phyloP scores from a whole-genome alignment of 1,284 basidiomycete species.

The Microbotryomycetes sp. region DNA sequence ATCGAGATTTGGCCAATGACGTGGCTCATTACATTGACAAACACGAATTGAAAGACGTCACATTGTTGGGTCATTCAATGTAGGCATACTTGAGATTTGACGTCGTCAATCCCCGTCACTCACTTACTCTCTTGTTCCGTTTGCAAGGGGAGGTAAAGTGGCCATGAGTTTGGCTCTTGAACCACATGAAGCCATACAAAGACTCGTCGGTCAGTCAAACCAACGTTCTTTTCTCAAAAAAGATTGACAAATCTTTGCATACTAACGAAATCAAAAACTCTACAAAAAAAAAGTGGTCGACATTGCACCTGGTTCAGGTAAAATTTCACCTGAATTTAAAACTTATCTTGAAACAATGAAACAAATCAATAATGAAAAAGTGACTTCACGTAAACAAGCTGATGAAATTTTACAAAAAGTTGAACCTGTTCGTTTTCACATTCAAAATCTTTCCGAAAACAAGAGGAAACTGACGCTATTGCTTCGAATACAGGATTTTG shows the following conservation, averaged over 20 bases:
- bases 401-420: constrained; percentile 56
- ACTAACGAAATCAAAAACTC: neutral
- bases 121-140: no score
- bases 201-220: constrained; percentile 51
- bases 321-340: constrained; percentile 59
- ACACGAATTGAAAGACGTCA: constrained; percentile 48
- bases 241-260: neutral
- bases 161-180: constrained; percentile 70
- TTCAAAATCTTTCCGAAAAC: neutral
- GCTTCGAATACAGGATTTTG: constrained; percentile 51
- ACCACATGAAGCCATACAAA: constrained; percentile 47
- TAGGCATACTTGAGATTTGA: constrained; percentile 41
- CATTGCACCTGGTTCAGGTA: constrained; percentile 63
- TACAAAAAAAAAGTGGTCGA: constrained; percentile 52
- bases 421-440: constrained; percentile 51
- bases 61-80: constrained; percentile 80
- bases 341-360: constrained; percentile 65
- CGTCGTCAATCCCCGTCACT: neutral
- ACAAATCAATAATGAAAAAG: constrained; percentile 53
- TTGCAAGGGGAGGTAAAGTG: constrained; percentile 75
- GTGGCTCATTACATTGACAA: constrained; percentile 46
- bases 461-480: neutral
- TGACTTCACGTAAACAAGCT: constrained; percentile 59
- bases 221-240: neutral
- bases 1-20: constrained; percentile 58